Percentiles rank a stretch among this genome's conserved stretches.
phyloP scores from a whole-genome alignment of 78 protist genomes.

The Tieghemostelium lacteum region DNA sequence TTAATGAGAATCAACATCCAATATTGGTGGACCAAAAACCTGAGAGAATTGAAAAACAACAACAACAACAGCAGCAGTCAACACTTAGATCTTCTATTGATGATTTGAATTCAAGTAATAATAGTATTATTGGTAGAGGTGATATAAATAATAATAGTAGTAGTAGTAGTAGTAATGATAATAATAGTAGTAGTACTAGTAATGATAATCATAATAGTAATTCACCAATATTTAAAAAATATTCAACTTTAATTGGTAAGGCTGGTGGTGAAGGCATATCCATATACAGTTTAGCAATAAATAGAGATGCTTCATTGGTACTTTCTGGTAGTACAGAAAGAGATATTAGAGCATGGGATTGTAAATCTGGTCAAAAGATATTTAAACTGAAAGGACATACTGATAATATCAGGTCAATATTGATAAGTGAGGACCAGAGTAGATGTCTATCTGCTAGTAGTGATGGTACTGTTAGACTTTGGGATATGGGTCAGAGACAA shows the following conservation, averaged over 20 bases:
- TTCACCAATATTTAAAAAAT: slow-evolving; percentile 29
- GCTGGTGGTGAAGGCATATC: slow-evolving; percentile 74
- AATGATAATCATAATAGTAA: background rate
- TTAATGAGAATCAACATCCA: background rate
- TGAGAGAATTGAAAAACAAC: background rate
- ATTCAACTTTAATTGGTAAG: slow-evolving; percentile 3
- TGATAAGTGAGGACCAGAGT: slow-evolving; percentile 1
- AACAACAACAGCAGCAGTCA: background rate
- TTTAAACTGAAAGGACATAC: slow-evolving; percentile 67
- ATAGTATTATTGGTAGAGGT: background rate
- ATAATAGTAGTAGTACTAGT: slow-evolving; percentile 2
- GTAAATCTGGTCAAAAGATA: slow-evolving; percentile 24
- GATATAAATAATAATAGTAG: background rate
- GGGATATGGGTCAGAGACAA: slow-evolving; percentile 47
- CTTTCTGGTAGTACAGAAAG: slow-evolving; percentile 43
- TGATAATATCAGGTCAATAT: slow-evolving; percentile 42
- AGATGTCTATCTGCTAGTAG: slow-evolving; percentile 48
- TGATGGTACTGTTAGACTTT: slow-evolving; percentile 51
- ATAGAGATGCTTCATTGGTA: slow-evolving; percentile 39
- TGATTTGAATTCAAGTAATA: slow-evolving; percentile 3
- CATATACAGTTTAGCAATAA: slow-evolving; percentile 59
- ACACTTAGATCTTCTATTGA: background rate
- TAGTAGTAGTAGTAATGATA: background rate
- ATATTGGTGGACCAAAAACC: background rate
- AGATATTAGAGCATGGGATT: slow-evolving; percentile 62